These are phyloP conservation scores for Galerina marginata DNA, from an alignment of 768 basidiomycete genomes.

Conservation along the genomic window DNA sequence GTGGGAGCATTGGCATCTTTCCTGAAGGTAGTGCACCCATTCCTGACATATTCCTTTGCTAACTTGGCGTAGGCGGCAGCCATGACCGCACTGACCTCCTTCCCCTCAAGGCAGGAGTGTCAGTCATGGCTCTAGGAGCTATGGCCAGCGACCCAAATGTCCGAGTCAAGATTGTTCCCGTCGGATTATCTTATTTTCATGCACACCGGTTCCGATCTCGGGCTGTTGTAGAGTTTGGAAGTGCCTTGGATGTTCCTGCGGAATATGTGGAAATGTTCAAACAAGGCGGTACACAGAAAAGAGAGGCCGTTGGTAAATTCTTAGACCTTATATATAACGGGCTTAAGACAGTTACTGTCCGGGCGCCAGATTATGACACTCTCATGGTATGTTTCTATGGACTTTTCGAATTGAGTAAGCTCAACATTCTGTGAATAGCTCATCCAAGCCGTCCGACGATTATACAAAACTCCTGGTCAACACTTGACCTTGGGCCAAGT, in stretches of 20 bases:
- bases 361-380: constrained; percentile 97
- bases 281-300: constrained; percentile 84
- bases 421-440: constrained; percentile 55
- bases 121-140: constrained; percentile 97
- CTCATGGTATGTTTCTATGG: constrained; percentile 73
- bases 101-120: constrained; percentile 96
- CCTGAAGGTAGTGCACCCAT: constrained; percentile 78
- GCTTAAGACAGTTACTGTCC: constrained; percentile 93
- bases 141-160: constrained; percentile 91
- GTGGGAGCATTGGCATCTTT: constrained; percentile 95
- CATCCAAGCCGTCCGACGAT: constrained; percentile 91
- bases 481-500: constrained; percentile 94
- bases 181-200: constrained; percentile 78
- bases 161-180: constrained; percentile 90
- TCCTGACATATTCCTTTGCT: constrained; percentile 7
- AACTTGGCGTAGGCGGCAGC: constrained; percentile 75
- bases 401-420: constrained; percentile 3
- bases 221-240: constrained; percentile 96
- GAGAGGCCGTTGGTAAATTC: constrained; percentile 88
- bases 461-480: constrained; percentile 95
- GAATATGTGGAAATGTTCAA: constrained; percentile 92
- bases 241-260: constrained; percentile 87
- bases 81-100: constrained; percentile 97
- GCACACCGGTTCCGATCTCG: constrained; percentile 91
- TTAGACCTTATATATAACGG: constrained; percentile 92